Evolutionary conservation across 768 basidiomycete genomes (phyloP).

Genomic region (Suillus discolor): DNA sequence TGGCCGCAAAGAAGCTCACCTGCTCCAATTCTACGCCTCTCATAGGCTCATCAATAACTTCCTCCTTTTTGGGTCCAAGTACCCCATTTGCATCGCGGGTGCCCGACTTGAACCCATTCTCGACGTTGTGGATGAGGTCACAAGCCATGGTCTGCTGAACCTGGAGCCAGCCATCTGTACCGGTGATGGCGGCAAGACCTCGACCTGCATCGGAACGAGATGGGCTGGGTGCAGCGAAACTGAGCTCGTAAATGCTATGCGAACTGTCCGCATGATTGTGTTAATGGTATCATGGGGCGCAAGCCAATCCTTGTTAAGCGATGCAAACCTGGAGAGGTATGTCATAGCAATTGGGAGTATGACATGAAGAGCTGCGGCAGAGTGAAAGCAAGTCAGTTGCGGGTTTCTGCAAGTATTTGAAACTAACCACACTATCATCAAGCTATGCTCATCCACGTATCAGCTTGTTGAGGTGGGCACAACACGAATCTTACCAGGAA

Average conservation of each 20-base stretch:
- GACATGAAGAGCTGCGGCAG: conserved; percentile 62
- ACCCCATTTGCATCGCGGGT: conserved; percentile 23
- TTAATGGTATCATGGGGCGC: conserved; percentile 81
- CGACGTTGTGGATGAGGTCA: conserved; percentile 26
- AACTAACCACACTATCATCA: conserved; percentile 75
- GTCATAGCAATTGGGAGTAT: conserved; percentile 56
- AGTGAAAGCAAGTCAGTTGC: conserved; percentile 41
- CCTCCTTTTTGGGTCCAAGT: conserved; percentile 39
- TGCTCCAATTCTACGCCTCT: conserved; percentile 64
- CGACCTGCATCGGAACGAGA: conserved; percentile 34
- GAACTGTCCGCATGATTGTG: conserved; percentile 51
- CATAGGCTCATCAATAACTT: conserved; percentile 46
- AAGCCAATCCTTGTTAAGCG: conserved; percentile 71
- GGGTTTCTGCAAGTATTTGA: background rate
- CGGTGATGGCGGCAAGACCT: conserved; percentile 51
- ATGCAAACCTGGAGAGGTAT: conserved; percentile 62
- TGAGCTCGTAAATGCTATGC: conserved; percentile 64
- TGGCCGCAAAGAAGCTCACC: conserved; percentile 55
- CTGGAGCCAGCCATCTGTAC: conserved; percentile 65
- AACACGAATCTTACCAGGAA: conserved; percentile 61
- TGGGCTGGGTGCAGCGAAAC: conserved; percentile 58
- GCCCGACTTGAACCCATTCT: conserved; percentile 39
- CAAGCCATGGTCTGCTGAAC: conserved; percentile 36
- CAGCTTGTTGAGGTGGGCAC: background rate
- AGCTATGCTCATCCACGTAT: conserved; percentile 43